phyloP scores from a whole-genome alignment of 371 early-diverging fungal genomes.

The Lichtheimia corymbifera region DNA sequence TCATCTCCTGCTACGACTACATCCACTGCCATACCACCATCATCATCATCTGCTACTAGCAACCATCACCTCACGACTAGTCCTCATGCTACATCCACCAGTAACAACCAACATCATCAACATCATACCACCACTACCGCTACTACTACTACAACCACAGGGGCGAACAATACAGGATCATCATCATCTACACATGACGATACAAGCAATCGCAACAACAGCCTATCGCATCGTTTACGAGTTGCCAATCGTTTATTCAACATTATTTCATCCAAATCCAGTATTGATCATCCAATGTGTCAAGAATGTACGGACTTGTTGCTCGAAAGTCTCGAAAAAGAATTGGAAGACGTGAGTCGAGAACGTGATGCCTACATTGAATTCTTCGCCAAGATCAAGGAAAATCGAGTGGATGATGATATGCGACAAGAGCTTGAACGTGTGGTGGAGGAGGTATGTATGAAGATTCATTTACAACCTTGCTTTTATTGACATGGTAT shows the following conservation, averaged over 20 bases:
- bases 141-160: no score
- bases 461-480: conserved; percentile 1
- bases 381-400: conserved; percentile 62
- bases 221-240: conserved; percentile 59
- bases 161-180: background rate
- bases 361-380: conserved; percentile 81
- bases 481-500: background rate
- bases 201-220: conserved; percentile 32
- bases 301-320: conserved; percentile 87
- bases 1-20: background rate
- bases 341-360: conserved; percentile 64
- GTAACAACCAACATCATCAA: no score
- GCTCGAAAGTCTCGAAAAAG: conserved; percentile 66
- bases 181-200: conserved; percentile 14
- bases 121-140: no score
- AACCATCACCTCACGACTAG: background rate
- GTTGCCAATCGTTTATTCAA: conserved; percentile 72
- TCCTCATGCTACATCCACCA: background rate
- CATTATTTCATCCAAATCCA: conserved; percentile 67
- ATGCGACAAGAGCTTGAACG: conserved; percentile 46
- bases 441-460: conserved; percentile 52
- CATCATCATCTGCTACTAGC: background rate
- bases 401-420: conserved; percentile 50
- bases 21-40: no score
- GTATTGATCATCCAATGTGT: conserved; percentile 87